Evolutionary conservation across 345 rosid species (phyloP).

Genomic region (Salix exigua): DNA sequence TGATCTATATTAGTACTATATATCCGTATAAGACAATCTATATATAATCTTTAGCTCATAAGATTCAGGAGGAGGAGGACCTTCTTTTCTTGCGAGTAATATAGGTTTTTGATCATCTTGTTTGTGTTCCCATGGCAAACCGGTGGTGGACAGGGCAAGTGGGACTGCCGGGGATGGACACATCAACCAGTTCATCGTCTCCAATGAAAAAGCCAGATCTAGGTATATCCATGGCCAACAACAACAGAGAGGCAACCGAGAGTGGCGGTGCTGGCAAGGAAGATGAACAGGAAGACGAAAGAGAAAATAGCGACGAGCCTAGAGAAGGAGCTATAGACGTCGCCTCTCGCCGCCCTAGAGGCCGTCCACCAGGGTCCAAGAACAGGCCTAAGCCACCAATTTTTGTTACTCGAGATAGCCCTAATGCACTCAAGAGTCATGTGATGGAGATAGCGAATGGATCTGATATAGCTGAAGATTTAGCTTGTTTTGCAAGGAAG

Average conservation of each 20-base stretch:
- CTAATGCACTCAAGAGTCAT: conserved; percentile 62
- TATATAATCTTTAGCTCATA: no score
- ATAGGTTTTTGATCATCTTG: background rate
- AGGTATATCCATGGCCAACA: conserved; percentile 55
- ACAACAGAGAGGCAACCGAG: conserved; percentile 33
- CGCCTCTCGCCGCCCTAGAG: conserved; percentile 55
- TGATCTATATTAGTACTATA: background rate
- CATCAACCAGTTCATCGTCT: conserved; percentile 52
- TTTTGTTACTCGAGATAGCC: conserved; percentile 65
- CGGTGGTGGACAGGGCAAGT: conserved; percentile 67
- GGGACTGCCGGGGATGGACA: conserved; percentile 49
- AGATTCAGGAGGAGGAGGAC: no score
- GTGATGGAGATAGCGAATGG: conserved; percentile 64
- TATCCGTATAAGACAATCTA: no score
- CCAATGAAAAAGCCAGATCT: conserved; percentile 70
- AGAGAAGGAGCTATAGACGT: conserved; percentile 60
- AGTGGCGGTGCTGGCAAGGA: conserved; percentile 24
- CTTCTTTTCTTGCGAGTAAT: background rate
- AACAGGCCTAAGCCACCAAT: conserved; percentile 55
- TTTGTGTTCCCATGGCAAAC: conserved; percentile 15
- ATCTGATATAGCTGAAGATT: conserved; percentile 51
- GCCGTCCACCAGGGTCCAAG: conserved; percentile 51
- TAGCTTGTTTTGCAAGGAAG: conserved; percentile 54
- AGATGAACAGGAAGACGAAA: conserved; percentile 40
- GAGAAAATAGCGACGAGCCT: conserved; percentile 55